Base-by-base conservation (phyloP, 2,329 filamentous ascomycete species). In the Verticillium albo-atrum region DNA sequence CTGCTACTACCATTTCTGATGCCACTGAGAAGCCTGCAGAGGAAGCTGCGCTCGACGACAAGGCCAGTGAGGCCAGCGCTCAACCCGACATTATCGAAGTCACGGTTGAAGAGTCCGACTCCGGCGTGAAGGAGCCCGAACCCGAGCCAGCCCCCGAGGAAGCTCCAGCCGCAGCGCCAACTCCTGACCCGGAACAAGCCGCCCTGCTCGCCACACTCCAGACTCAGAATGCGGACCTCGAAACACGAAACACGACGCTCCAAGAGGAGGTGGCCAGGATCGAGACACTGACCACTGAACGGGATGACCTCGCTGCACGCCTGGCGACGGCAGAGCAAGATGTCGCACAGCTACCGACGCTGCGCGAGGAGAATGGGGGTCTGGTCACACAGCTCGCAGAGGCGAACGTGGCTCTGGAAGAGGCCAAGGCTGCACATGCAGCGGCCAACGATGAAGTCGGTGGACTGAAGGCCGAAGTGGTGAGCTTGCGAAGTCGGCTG, bases 211-310 rank as follows among this genome's bases (percentile, higher is more conserved):
- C 55, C 2, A 23, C 26, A 10, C 55, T 57, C 2, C 55, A 57
- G 23, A 57, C 55, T 9, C 61, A 60, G n/a, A 60, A 61, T 42
- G 56, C 58, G 25, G 62, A 64, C 17, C 62, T 64, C 12, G 57
- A 61, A 34, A 55, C 57, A 17, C 62, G 61, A 25, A 64, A 64
- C 59, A 57, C 61, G 4, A 55, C 59, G 53, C 61, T 64, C 14
- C 57, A 64, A 17, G 56, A 52, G 12, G 57, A 63, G 27, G 60
- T 59, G 2, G 51, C 57, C 15, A 55, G 42, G 27, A 55, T 64
- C 14, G 57, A 56, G 27, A 54, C 59, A n/a, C 59, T 64, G 10
- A 61, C 59, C 12, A 55, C 61, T 2, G 62, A 64, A 53, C 54
- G 61, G 12, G 61, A 62, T 25, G 62, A 56, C 3, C 54, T 64